Evolutionary conservation across 1,284 basidiomycete species (phyloP), one percentile per base, ranked within the genome.

Genomic region (Cutaneotrichosporon curvatum): DNA sequence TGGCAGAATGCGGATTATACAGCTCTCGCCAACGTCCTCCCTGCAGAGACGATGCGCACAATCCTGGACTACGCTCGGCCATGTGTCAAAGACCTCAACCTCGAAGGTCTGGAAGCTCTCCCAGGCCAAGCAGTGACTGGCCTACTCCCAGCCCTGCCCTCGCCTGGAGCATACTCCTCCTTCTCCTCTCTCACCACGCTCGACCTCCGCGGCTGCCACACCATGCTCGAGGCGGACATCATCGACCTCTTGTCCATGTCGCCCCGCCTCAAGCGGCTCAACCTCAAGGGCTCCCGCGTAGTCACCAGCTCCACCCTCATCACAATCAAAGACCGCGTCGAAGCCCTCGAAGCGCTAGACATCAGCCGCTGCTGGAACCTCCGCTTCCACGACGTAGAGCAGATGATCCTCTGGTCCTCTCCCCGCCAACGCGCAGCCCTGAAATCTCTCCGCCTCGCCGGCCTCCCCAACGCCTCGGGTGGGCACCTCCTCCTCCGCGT

Each of bases 141-240:
- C 21, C 30, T 40, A 3, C 41, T 33, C 12, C 25, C 25, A 28
- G 25, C 12, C 22, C 10, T 36, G 19, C 37, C 21, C 22, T 28
- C 22, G 37, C 22, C 23, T 2, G 16, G 12, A 9, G 11, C n/a
- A n/a, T 19, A 31, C 39, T 34, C 12, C 15, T 14, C 31, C 22
- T 43, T 65, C 58, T 32, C 55, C 47, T 12, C 45, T 21, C 41
- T 75, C n/a, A 58, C 57, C 10, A 50, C 65, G 18, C 74, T 94
- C 58, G 82, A 87, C 57, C 73, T 95, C 15, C 78, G 79, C 60
- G 86, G 87, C 22, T 92, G 88, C 68, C 74, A 75, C 2, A 65
- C 73, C 8, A 62, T 95, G 41, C 79, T 80, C 1, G 79, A 81
- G 1, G 73, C 73, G 4, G 79, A 84, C 4, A 73, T 95, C 18